Base-by-base conservation (phyloP, 306 rosid species). In the Sesbania bispinosa region DNA sequence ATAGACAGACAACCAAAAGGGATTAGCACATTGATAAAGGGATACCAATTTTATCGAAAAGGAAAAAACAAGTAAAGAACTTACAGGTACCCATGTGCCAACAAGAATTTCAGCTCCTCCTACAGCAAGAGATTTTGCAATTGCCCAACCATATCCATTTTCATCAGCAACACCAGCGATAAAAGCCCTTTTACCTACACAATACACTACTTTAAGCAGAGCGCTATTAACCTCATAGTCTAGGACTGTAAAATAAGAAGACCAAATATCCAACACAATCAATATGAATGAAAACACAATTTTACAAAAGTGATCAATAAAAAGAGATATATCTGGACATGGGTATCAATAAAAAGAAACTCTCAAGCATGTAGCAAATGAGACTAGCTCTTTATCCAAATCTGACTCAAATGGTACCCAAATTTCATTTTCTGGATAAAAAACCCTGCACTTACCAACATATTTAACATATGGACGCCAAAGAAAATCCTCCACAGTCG, bases 51-150 rank as follows among this genome's bases (percentile, higher is more conserved):
- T n/a, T n/a, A n/a, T n/a, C n/a, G n/a, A n/a, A n/a, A n/a, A n/a
- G n/a, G n/a, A n/a, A n/a, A n/a, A n/a, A n/a, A n/a, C n/a, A n/a
- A n/a, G n/a, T n/a, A n/a, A n/a, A n/a, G n/a, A n/a, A 86, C 98
- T 87, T 79, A 93, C 98, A 69, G 98, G 98, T 64, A 93, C 98
- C 98, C 98, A 93, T 8, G 98, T 93, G 62, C 98, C 98, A 20
- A 93, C 92, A 33, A 93, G 92, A 80, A 93, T 90, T 86, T 93
- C 94, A 67, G 98, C 98, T 58, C 97, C 98, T 1, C 97, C 98
- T 29, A 92, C 97, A 15, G 98, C 98, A 10, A 93, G 97, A 76
- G 98, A 86, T 87, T 90, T 93, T 62, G 98, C 98, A n/a, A 93
- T 93, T 38, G 98, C 97, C 98, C 97, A 93, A 19, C 98, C 98